Base-by-base conservation (phyloP, 2,329 filamentous ascomycete species). In the Pestalotiopsis fici region DNA sequence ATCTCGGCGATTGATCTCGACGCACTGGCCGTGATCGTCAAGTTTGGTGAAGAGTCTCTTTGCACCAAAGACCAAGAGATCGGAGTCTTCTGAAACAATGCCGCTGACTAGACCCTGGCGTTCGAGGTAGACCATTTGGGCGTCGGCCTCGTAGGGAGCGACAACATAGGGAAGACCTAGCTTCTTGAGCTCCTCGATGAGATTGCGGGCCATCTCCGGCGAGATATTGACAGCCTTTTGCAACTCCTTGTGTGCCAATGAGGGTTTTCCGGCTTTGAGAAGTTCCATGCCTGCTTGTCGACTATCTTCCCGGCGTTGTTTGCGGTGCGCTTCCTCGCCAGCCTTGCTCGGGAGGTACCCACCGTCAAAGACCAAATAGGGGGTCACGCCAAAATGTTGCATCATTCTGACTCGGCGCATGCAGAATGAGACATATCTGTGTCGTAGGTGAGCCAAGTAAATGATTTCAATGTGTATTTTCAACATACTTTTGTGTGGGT, bases 211-310 rank as follows among this genome's bases (percentile, higher is more conserved):
- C 97, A 99, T 99, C 74, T 96, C 91, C 2, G 97, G 95, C 1
- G 96, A 98, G 47, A 99, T 90, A 78, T 99, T 96, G 68, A 98
- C 92, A 59, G 95, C 93, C 78, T 98, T 99, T 77, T 98, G 95
- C 66, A 98, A 87, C 79, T 98, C 94, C 59, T 90, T 84, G 67
- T 95, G 89, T 11, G 96, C 96, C 75, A 95, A 92, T 0, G 91
- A 86, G 1, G 88, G 85, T 77, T 95, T 95, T 31, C 96, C 95
- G 39, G 94, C 91, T 69, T 90, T 91, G 66, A 97, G 84, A 12
- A 98, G 83, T 75, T 96, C 93, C 68, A 95, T 80, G 0, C 95
- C 96, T 2, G 89, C 78, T 75, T 88, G 88, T 77, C 88, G 94
- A 79, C 90, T 93, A 68, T 95, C 91, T 71, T 94, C 90, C 60